Conservation (phyloP, 2,329 filamentous ascomycete genomes). For the Xylariaceae sp. region DNA sequence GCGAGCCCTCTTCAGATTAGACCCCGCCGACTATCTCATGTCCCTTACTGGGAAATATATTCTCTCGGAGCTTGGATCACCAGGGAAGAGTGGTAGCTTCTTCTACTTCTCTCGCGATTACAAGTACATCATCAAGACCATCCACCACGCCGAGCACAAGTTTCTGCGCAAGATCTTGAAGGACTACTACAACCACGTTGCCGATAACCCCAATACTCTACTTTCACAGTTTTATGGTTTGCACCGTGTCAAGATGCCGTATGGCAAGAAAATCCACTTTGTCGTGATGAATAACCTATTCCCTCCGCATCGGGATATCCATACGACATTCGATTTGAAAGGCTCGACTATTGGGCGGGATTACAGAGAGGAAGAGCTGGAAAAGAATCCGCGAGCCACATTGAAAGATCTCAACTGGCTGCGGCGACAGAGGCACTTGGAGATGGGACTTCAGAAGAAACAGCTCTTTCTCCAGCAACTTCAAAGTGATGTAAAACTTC, state of each 20-base stretch:
- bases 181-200: constrained; percentile 91
- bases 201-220: constrained; percentile 90
- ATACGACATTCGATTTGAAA: constrained; percentile 94
- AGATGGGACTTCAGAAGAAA: constrained; percentile 87
- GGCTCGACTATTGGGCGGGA: constrained; percentile 93
- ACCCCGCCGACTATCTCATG: constrained; percentile 97
- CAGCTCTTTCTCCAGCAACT: constrained; percentile 85
- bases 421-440: constrained; percentile 75
- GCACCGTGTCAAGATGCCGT: constrained; percentile 96
- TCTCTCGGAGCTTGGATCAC: constrained; percentile 91
- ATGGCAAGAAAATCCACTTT: constrained; percentile 97
- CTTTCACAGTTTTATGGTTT: constrained; percentile 97
- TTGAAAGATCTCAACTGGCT: constrained; percentile 98
- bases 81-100: constrained; percentile 97
- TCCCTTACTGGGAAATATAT: constrained; percentile 98
- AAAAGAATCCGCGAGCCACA: constrained; percentile 85
- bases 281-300: constrained; percentile 99
- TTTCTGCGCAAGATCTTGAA: constrained; percentile 78
- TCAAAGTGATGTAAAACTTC: constrained; percentile 75
- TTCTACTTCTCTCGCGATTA: constrained; percentile 99
- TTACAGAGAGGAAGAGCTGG: constrained; percentile 82
- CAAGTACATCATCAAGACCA: constrained; percentile 99
- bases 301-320: constrained; percentile 93
- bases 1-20: constrained; percentile 80
- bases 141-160: constrained; percentile 91